These are phyloP conservation scores for Camellia lanceoleosa DNA, from an alignment of 148 eudicot genomes.

Conservation along the genomic window DNA sequence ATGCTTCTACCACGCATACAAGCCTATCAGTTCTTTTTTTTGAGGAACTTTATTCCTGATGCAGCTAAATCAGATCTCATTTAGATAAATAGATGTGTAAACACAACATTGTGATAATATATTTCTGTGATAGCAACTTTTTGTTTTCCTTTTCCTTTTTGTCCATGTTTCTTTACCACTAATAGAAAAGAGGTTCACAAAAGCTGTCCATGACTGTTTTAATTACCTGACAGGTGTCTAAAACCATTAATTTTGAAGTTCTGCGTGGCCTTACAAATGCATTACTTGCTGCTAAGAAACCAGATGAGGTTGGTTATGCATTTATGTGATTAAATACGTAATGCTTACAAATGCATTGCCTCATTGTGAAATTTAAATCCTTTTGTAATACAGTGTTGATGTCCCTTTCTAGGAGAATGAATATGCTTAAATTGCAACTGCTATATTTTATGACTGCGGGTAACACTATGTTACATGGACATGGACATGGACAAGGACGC, in stretches of 20 bases:
- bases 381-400: not conserved
- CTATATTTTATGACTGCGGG: not conserved
- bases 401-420: not conserved
- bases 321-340: not conserved
- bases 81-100: not conserved
- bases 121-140: not conserved
- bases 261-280: conserved; percentile 91
- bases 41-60: not conserved
- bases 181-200: not conserved
- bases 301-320: conserved; percentile 67
- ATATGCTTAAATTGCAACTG: not conserved
- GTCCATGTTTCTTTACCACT: not conserved
- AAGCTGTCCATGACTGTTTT: conserved; percentile 15
- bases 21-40: not conserved
- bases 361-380: not conserved
- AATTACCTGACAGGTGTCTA: conserved; percentile 48
- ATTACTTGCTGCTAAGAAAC: conserved; percentile 80
- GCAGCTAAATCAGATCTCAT: not conserved
- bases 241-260: conserved; percentile 64
- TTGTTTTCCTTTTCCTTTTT: not conserved
- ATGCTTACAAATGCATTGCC: not conserved
- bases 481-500: not conserved
- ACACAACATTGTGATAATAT: too few species aligned
- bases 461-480: not conserved
- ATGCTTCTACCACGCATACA: not conserved